A percentile compares a stretch with the other conserved stretches of the same genome.
These are phyloP conservation scores for Carpinus fangiana DNA, from an alignment of 306 rosid species.

Conservation along the genomic window DNA sequence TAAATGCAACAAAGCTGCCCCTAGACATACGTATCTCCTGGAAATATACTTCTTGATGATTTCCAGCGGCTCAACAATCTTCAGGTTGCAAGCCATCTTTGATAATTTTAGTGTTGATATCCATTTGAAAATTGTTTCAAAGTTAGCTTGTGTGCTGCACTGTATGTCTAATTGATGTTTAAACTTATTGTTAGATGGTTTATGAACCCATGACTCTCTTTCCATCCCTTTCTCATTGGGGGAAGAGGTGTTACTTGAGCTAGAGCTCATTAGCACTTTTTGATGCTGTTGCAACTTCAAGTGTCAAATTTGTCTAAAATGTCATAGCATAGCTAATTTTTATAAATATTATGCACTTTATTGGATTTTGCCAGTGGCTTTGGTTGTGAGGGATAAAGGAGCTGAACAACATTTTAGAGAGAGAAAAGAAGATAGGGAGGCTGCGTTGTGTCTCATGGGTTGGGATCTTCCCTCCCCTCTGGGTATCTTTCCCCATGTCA, in stretches of 20 bases:
- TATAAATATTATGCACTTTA: background rate
- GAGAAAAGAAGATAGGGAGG: too few species aligned
- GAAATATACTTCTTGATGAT: too few species aligned
- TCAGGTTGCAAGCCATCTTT: conserved; percentile 62
- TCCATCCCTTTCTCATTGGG: background rate
- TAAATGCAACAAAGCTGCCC: too few species aligned
- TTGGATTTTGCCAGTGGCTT: too few species aligned
- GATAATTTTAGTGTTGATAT: background rate
- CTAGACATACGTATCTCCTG: too few species aligned
- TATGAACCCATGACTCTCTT: background rate
- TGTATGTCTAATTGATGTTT: background rate
- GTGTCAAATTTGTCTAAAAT: background rate
- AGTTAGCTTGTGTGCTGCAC: background rate
- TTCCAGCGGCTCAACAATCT: too few species aligned
- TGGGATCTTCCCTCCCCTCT: too few species aligned
- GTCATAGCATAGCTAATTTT: background rate
- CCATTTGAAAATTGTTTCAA: conserved; percentile 11
- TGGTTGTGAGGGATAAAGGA: too few species aligned
- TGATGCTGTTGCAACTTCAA: conserved; percentile 1
- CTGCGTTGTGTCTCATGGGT: too few species aligned
- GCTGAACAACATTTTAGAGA: too few species aligned
- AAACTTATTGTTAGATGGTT: background rate
- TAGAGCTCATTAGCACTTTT: background rate
- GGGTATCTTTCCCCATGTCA: too few species aligned
- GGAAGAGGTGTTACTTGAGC: background rate